Base-by-base conservation (phyloP, 2,329 filamentous ascomycete species). In the Berkeleyomyces basicola region DNA sequence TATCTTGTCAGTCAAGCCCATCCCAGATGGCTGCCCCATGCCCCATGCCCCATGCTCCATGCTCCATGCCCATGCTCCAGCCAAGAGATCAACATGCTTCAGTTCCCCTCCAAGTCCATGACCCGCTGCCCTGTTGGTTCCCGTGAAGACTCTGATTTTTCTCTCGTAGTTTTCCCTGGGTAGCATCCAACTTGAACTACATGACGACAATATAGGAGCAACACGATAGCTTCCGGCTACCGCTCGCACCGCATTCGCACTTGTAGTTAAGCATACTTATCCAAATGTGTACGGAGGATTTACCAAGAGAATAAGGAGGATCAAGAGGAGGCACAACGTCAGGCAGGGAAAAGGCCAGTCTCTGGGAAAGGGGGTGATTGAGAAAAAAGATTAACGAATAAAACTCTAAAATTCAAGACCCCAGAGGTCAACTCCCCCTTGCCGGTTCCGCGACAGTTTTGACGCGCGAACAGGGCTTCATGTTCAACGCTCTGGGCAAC, bases 371-470 rank as follows among this genome's bases (percentile, higher is more conserved):
- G 16, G 37, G 59, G 59, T 44, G n/a, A 16, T 16, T 4, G 36
- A 46, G 31, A 33, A 44, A 55, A 46, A 46, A 59, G 40, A 59
- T 31, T 10, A 44, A 31, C 4, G 31, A 14, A n/a, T 23, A 46
- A 57, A 49, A 62, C 31, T 37, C 4, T 4, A 61, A 5, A 37
- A 49, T 49, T 39, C 37, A 46, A 11, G 43, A 59, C 33, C 39
- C 31, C 16, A n/a, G 7, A 60, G 9, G 16, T 11, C 31, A 44
- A 3, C 31, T 43, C n/a, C 37, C 61, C 62, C 62, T 51, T 60
- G 58, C 37, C 36, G 14, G 44, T 53, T 60, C 59, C 66, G 66
- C 64, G 65, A 67, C 66, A 66, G 43, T 64, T 43, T 63, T 67
- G 62, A 60, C 39, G 58, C 62, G 49, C 11, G 14, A 60, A 40